Base-by-base conservation (phyloP, 805 yeast species). In the baker's yeast (Saccharomyces cerevisiae) region DNA sequence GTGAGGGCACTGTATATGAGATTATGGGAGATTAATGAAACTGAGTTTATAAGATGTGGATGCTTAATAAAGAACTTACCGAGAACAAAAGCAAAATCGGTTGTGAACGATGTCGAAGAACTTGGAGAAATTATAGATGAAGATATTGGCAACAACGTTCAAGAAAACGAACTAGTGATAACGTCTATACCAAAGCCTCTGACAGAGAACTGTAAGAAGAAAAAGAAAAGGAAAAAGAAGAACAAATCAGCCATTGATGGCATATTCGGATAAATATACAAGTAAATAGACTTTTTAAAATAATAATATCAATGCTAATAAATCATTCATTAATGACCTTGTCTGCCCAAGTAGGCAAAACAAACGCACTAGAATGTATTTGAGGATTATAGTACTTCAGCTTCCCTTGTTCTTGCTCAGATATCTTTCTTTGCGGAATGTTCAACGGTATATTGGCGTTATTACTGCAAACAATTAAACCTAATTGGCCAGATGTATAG, bases 401-500 rank as follows among this genome's bases (percentile, higher is more conserved):
- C 51, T 76, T 63, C 53, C 70, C 63, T 24, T 69, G 68, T 65
- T 86, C 90, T 47, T 72, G 67, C 27, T 72, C 77, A 2, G 69
- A 58, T 6, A 77, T 60, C 52, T 78, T 64, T 60, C 91, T 79
- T 29, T 69, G 55, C 8, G 96, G 92, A 32, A 56, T 69, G 24
- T 70, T 70, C 53, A 87, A 73, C 58, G 76, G 68, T 24, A 76
- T 72, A 0, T 65, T 46, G 1, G 72, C 59, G 63, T 84, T 79
- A 64, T 83, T 84, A 46, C 85, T 77, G 57, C 92, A 87, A 24
- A 87, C 79, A 68, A 89, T 76, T 53, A 89, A 74, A 0, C 96
- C 96, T 58, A 89, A 77, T 70, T 88, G 96, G 14, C 96, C 96
- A 6, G 92, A 84, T 2, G 96, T 88, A 70, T 89, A 89, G 13